Evolutionary conservation across 805 yeast genomes (phyloP).

Genomic region (Teunomyces pallodes): DNA sequence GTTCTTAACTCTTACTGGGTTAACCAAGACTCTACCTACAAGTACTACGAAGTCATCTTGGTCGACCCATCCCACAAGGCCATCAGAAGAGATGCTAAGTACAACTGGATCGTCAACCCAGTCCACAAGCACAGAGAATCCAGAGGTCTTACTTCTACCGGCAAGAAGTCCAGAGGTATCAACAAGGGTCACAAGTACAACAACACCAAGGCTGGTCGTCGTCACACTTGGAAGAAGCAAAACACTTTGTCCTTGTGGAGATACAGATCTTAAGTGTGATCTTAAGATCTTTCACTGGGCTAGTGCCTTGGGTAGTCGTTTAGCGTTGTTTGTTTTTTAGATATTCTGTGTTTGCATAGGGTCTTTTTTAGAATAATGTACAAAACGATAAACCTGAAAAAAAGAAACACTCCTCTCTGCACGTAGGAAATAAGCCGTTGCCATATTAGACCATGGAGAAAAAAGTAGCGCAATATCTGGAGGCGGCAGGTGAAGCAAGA

Average conservation of each 20-base stretch:
- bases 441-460: neutral
- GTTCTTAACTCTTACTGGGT: slow-evolving; percentile 99
- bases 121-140: slow-evolving; percentile 99
- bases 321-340: slow-evolving; percentile 2
- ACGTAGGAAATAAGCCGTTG: neutral
- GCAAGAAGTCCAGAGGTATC: slow-evolving; percentile 99
- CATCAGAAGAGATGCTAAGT: slow-evolving; percentile 96
- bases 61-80: slow-evolving; percentile 98
- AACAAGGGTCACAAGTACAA: slow-evolving; percentile 99
- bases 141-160: slow-evolving; percentile 97
- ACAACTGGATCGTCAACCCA: slow-evolving; percentile 99
- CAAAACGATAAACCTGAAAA: neutral
- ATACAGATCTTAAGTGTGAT: slow-evolving; percentile 76
- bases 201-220: slow-evolving; percentile 98
- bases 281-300: slow-evolving; percentile 2
- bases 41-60: slow-evolving; percentile 96
- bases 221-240: slow-evolving; percentile 99
- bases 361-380: slow-evolving; percentile 2
- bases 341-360: neutral
- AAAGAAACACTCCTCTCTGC: neutral
- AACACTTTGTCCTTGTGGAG: slow-evolving; percentile 99
- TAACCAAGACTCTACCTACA: slow-evolving; percentile 99
- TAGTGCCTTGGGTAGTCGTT: neutral
- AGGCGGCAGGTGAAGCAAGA: neutral
- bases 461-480: neutral